These are phyloP conservation scores for Epichloe scottii DNA, from an alignment of 2,329 filamentous ascomycete species.

Conservation along the genomic window DNA sequence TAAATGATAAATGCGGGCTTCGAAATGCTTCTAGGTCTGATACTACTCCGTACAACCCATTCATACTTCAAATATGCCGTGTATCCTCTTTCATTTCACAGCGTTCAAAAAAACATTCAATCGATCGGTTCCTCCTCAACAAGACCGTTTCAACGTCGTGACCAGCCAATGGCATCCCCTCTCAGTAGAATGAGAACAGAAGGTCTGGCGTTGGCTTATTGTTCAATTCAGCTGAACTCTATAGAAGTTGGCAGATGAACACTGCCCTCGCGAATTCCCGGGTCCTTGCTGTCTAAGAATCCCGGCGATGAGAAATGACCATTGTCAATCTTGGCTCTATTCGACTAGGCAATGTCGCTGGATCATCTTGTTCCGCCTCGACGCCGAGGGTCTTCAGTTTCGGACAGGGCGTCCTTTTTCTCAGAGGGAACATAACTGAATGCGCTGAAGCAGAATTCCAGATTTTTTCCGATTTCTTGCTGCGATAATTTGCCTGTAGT, in stretches of 20 bases:
- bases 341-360: background rate
- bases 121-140: too few species aligned
- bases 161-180: too few species aligned
- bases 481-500: constrained; percentile 16
- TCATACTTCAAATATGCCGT: too few species aligned
- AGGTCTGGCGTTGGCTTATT: too few species aligned
- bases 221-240: background rate
- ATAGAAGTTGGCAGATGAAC: constrained; percentile 1
- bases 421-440: constrained; percentile 12
- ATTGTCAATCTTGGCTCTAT: constrained; percentile 2
- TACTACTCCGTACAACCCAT: too few species aligned
- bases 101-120: too few species aligned
- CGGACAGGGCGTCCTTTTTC: constrained; percentile 8
- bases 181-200: too few species aligned
- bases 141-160: too few species aligned
- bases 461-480: constrained; percentile 17
- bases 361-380: background rate
- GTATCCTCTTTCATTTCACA: too few species aligned
- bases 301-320: constrained; percentile 1
- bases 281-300: constrained; percentile 1
- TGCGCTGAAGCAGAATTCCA: constrained; percentile 22
- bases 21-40: too few species aligned
- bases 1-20: background rate
- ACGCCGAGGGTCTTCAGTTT: constrained; percentile 8
- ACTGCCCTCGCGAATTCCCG: constrained; percentile 1